Evolutionary conservation across 176 grass and related monocot species (phyloP).

Genomic region (Aegilops bicornis): DNA sequence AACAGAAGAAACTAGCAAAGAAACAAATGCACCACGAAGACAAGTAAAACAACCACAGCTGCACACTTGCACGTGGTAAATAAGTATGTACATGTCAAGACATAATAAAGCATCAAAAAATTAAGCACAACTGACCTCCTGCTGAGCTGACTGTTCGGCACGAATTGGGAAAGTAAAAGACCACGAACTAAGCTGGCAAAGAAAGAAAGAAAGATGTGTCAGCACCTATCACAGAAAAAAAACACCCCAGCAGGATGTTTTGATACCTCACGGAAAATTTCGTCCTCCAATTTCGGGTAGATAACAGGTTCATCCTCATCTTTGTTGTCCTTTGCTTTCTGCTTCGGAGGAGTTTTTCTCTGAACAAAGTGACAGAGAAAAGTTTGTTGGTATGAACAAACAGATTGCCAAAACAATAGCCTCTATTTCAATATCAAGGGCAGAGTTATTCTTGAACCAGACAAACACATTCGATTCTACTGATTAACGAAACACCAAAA

Average conservation of each 20-base stretch:
- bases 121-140: conserved; percentile 53
- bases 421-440: not conserved
- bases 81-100: not conserved
- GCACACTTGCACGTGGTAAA: not conserved
- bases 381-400: not conserved
- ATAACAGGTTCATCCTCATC: conserved; percentile 59
- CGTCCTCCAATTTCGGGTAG: conserved; percentile 82
- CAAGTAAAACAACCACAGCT: too few species aligned
- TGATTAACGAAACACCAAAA: not conserved
- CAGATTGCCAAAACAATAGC: not conserved
- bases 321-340: conserved; percentile 37
- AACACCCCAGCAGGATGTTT: not conserved
- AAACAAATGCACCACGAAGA: not conserved
- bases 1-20: too few species aligned
- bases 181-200: conserved; percentile 70
- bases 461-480: not conserved
- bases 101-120: not conserved
- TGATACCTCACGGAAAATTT: conserved; percentile 82
- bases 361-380: not conserved
- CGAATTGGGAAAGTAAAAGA: conserved; percentile 73
- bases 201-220: conserved; percentile 26
- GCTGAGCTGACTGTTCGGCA: conserved; percentile 51
- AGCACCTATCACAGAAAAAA: not conserved
- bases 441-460: not conserved
- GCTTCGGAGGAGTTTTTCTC: conserved; percentile 46